Base-by-base conservation (phyloP, 2,329 filamentous ascomycete genomes). In the Colletotrichum chlorophyti region DNA sequence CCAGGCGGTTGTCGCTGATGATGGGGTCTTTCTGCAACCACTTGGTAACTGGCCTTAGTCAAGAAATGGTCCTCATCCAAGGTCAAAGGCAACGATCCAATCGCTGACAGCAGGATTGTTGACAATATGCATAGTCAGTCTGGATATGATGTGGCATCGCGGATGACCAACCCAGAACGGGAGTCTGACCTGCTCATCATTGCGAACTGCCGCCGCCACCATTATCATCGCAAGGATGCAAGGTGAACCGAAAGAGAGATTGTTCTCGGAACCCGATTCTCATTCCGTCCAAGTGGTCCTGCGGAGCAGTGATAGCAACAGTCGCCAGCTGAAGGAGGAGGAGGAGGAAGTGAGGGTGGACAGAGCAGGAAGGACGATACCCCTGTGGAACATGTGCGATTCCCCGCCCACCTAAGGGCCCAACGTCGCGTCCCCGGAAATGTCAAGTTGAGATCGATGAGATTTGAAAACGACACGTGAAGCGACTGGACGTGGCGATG, bases 71-170 rank as follows among this genome's bases (percentile, higher is more conserved):
- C n/a, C n/a, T n/a, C n/a, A n/a, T n/a, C n/a, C n/a, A n/a, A n/a
- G n/a, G n/a, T n/a, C n/a, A n/a, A n/a, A n/a, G n/a, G n/a, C n/a
- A n/a, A n/a, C n/a, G n/a, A n/a, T n/a, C n/a, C n/a, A n/a, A n/a
- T n/a, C n/a, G n/a, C n/a, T n/a, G n/a, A n/a, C n/a, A n/a, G n/a
- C n/a, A n/a, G n/a, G n/a, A 31, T 40, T 40, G 15, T 15, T n/a
- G 23, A 17, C 45, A 32, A 48, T 27, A 45, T 27, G 17, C 29
- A 15, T 29, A 17, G 19, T 12, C 9, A 15, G 50, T 23, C 35
- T 53, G 17, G 29, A n/a, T 21, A 45, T 29, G 37, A 49, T 43
- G 38, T 55, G 31, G 55, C 51, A 59, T 49, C 27, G 37, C 55
- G 45, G 37, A 37, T 55, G 55, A 45, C 55, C 55, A 59, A 24